A percentile compares a stretch with the other conserved stretches of the same genome.
These are phyloP conservation scores for Erodium trifolium DNA, from an alignment of 441 rosid genomes.

Conservation along the genomic window DNA sequence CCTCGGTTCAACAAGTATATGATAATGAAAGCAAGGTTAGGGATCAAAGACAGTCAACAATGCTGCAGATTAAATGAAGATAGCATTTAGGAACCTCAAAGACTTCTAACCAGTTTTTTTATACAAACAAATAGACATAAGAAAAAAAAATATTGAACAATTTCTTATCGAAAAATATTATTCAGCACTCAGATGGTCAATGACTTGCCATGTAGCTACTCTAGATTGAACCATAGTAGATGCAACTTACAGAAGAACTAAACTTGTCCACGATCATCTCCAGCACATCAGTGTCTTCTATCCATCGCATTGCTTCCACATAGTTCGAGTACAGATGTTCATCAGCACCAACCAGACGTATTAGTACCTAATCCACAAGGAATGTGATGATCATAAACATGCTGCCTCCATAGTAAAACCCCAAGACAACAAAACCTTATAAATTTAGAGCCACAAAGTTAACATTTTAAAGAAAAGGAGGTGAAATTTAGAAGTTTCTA, in stretches of 20 bases:
- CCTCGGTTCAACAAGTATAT: slow-evolving; percentile 1
- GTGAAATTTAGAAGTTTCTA: background rate
- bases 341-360: slow-evolving; percentile 82
- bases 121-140: background rate
- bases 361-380: slow-evolving; percentile 51
- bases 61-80: background rate
- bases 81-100: background rate
- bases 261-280: slow-evolving; percentile 90
- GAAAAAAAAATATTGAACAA: background rate
- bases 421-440: background rate
- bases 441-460: background rate
- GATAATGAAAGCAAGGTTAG: background rate
- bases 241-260: slow-evolving; percentile 76
- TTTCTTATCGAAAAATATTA: background rate
- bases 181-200: slow-evolving; percentile 2
- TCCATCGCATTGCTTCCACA: slow-evolving; percentile 74
- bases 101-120: background rate
- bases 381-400: slow-evolving; percentile 9
- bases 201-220: background rate
- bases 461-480: background rate
- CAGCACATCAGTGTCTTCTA: slow-evolving; percentile 74
- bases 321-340: slow-evolving; percentile 74
- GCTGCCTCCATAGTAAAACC: background rate
- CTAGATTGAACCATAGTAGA: slow-evolving; percentile 8
- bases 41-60: background rate